These are phyloP conservation scores for Colletotrichum tropicicola DNA, from an alignment of 2,329 filamentous ascomycete genomes.

Conservation along the genomic window DNA sequence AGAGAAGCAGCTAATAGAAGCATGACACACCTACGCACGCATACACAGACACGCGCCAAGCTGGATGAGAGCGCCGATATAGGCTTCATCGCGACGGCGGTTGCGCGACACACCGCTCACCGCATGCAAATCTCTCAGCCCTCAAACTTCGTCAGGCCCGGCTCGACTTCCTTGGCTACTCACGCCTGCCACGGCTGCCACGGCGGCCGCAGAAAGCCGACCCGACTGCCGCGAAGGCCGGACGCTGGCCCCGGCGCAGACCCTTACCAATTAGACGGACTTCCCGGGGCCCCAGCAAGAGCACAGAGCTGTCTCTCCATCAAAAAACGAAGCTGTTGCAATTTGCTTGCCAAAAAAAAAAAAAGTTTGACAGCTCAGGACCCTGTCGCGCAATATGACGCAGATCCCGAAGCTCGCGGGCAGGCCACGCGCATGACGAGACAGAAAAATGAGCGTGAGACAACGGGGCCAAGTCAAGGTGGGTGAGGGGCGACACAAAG, in stretches of 20 bases:
- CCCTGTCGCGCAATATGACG: slow-evolving; percentile 20
- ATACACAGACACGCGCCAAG: no score
- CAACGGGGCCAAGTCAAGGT: neutral
- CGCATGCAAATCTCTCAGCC: neutral
- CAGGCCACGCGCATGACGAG: neutral
- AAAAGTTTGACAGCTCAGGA: slow-evolving; percentile 16
- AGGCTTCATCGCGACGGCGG: neutral
- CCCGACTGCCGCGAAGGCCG: neutral
- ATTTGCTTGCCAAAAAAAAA: no score
- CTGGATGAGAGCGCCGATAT: neutral
- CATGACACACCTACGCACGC: neutral
- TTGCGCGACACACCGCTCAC: neutral
- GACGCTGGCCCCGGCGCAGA: neutral
- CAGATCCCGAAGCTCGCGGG: neutral
- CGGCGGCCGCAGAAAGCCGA: neutral
- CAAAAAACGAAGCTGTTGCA: neutral
- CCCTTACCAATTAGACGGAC: slow-evolving; percentile 1
- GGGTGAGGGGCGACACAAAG: neutral
- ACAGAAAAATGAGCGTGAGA: neutral
- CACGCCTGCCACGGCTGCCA: neutral
- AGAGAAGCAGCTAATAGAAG: neutral
- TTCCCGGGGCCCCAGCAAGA: neutral
- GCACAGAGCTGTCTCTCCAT: neutral
- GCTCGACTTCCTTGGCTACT: neutral
- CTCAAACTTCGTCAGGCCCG: neutral